Percentiles rank a stretch among this genome's conserved stretches.
Evolutionary conservation across 352 stramenopile species (phyloP).

Genomic region (Peronospora belbahrii): DNA sequence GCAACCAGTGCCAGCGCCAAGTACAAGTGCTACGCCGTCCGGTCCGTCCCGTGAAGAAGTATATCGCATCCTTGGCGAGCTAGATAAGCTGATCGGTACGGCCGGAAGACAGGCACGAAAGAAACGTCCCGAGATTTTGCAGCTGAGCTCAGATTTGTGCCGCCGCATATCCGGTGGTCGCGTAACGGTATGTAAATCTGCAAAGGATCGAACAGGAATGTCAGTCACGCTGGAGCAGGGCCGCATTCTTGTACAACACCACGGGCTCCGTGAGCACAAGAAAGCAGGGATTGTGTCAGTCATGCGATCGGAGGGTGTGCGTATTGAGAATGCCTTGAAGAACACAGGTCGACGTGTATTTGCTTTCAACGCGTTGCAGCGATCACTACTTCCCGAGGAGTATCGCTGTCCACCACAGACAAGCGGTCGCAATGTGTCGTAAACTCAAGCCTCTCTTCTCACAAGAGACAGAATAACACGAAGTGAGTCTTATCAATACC

Average conservation of each 20-base stretch:
- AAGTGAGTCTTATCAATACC: background rate
- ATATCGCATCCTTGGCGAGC: slow-evolving; percentile 37
- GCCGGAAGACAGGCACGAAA: slow-evolving; percentile 60
- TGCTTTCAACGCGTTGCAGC: slow-evolving; percentile 81
- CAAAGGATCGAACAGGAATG: slow-evolving; percentile 98
- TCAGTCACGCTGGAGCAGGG: slow-evolving; percentile 93
- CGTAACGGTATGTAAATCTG: slow-evolving; percentile 94
- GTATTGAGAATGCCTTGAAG: slow-evolving; percentile 81
- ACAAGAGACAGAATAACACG: slow-evolving; percentile 1
- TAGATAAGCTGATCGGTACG: slow-evolving; percentile 67
- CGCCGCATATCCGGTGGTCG: slow-evolving; percentile 80
- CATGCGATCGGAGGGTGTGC: slow-evolving; percentile 78
- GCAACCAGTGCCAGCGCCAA: background rate
- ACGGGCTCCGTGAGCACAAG: slow-evolving; percentile 62
- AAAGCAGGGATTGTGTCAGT: slow-evolving; percentile 70
- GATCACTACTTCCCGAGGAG: slow-evolving; percentile 71
- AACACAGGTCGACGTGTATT: slow-evolving; percentile 79
- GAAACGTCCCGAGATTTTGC: slow-evolving; percentile 82
- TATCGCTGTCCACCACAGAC: slow-evolving; percentile 78
- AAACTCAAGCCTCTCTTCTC: slow-evolving; percentile 13
- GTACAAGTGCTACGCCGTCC: background rate
- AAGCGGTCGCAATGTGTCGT: slow-evolving; percentile 73
- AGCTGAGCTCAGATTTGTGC: slow-evolving; percentile 76
- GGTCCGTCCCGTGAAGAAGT: slow-evolving; percentile 48
- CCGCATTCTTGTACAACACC: slow-evolving; percentile 75